Evolutionary conservation across 1,139 yeast species (phyloP), one percentile per base, ranked within the genome.

Genomic region (Pichia sp.): DNA sequence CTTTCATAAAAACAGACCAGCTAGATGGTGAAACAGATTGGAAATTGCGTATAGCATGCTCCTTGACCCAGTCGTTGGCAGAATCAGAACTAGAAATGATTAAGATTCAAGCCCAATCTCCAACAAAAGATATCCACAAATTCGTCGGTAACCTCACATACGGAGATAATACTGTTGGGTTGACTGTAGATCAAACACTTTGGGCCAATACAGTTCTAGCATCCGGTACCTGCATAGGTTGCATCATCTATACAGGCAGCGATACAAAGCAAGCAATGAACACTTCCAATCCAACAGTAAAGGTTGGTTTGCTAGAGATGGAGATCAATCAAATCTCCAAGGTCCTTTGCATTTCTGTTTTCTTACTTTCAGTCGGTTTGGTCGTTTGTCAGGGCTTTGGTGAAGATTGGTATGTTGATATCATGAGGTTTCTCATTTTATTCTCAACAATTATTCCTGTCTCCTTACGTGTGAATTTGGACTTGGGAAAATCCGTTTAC

Each of bases 131-230:
- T 12, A 93, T 95, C 60, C 95, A 91, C 66, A 72, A 77, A 7
- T 93, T 93, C 68, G 69, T 81, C 47, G 99, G 99, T 16, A 86
- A 83, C 60, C 68, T 90, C 38, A 74, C 82, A 7, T 77, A 55
- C 38, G 58, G 58, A 36, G 80, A 78, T 48, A 78, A 81, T 46
- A 75, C 84, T 1, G 75, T 79, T 38, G 92, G 97, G 3, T 74
- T 95, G 34, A 77, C 87, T 1, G 83, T 93, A 3, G 99, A 95
- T 69, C 93, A 93, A 67, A 90, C 99, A 0, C 72, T 95, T 66
- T 95, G 99, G 99, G 98, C 98, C 10, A 95, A 95, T 67, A 93
- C 99, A 0, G 97, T 95, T 0, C 74, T 95, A 38, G 99, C 99
- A 0, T 87, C 96, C 0, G 98, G 98, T 8, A 79, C 90, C 2